Base-by-base conservation (phyloP, 2,329 filamentous ascomycete species). In the Penicillium psychrosexuale region DNA sequence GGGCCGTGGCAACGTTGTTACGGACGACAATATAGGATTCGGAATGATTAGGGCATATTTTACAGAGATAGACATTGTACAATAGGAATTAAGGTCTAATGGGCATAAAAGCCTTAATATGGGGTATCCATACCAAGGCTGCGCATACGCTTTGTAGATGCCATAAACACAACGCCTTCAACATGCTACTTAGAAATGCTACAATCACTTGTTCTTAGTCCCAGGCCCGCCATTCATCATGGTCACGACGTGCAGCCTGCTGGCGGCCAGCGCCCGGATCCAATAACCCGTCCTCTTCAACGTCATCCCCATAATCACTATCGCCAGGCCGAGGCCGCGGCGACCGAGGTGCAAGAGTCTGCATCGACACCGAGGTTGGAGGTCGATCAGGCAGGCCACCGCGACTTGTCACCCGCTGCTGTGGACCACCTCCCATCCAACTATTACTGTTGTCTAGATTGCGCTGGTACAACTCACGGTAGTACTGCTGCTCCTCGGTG, bases 291-390 rank as follows among this genome's bases (percentile, higher is more conserved):
- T 59, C 58, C 11, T 59, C 60, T 15, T 70, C 66, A n/a, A 57
- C 11, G 8, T 67, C 65, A 17, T 69, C 68, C 7, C 73, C 72
- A 40, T 64, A 68, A 48, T 71, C 70, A 37, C 65, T 70, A 45
- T 74, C 71, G 0, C 69, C 71, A 9, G 69, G 68, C 27, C 69
- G 59, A 2, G 66, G 67, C 1, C 72, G 67, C 11, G 74, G 73
- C 8, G 74, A 76, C 57, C 69, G 67, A 2, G 74, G 74, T 3
- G 68, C 64, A 34, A 77, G 63, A 0, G 74, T 77, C 58, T 74
- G 71, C 73, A 77, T 75, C 2, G 74, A 77, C 3, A 77, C 71
- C 3, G 73, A 73, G 1, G 74, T 75, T 8, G 66, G 60, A 5
- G 74, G 73, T 15, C 70, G 69, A 3, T 73, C 70, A 2, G 65